Base-by-base conservation (phyloP, 805 yeast species). In the Vanderwaltozyma tropicalis region DNA sequence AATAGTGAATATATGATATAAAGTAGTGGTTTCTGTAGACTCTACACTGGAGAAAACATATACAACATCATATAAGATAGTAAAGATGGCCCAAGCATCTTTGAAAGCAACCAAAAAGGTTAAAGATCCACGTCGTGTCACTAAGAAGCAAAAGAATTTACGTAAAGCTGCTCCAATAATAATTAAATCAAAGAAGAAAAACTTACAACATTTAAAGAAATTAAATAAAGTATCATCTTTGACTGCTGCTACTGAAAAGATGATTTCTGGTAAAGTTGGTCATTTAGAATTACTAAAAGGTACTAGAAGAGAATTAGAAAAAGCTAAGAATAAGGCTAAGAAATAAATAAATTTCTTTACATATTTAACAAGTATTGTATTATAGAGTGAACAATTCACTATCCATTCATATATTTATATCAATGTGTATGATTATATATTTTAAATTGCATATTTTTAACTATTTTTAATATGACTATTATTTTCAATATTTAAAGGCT, bases 251-350 rank as follows among this genome's bases (percentile, higher is more conserved):
- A 89, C 97, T 3, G 98, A 89, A 62, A 86, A 76, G 63, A 68
- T 86, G 40, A 76, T 89, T 48, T 79, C 96, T 2, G 71, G 94
- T 40, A 73, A 89, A 57, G 96, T 89, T 7, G 98, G 98, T 19
- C 97, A 89, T 60, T 69, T 89, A 51, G 98, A 89, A 63, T 58
- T 89, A 28, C 66, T 89, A 46, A 87, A 84, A 60, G 98, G 98
- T 13, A 78, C 92, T 7, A 77, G 96, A 67, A 76, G 94, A 63
- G 76, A 82, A 50, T 41, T 84, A 14, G 95, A 85, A 55, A 82
- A 73, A 55, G 66, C 59, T 33, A 63, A 69, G 51, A 53, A 59
- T 18, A 38, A 38, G 25, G 19, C 3, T 17, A 16, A 32, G 28
- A 11, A 28, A 25, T 11, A n/a, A 22, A 18, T 9, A 15, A 28